Evolutionary conservation across 176 grass and related monocot species (phyloP), one percentile per base, ranked within the genome.

Genomic region (Otatea glauca): DNA sequence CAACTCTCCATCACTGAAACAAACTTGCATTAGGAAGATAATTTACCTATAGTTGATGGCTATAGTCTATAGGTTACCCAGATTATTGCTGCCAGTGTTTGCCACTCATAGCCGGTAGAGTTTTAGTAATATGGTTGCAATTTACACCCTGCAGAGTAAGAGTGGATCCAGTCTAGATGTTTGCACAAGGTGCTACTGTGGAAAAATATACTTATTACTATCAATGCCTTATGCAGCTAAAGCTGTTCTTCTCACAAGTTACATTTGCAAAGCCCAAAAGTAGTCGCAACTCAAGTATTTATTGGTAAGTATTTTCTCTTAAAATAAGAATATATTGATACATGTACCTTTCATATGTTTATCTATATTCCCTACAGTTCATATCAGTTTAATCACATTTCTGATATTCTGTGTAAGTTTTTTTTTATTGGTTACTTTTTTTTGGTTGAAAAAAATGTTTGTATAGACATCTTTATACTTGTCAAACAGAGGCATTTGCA

Each of bases 211-310:
- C 15, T 15, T 12, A 35, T 83, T 35, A 58, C 0, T 32, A 20
- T 20, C 44, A 70, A 3, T 66, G 41, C 11, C 56, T 69, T 81
- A 53, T 82, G 65, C 90, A 97, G 95, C 69, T 97, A 67, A 97
- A 94, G 69, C 18, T 97, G 47, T 97, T 97, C 82, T 97, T 94
- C 86, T 85, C 87, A 77, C 92, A 94, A 90, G 95, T 97, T 84
- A 97, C 92, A 49, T 94, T 97, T 93, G 91, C 92, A n/a, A 93
- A 94, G 72, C 92, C 95, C 18, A 97, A 97, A 69, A 92, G 92
- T 64, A 97, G 95, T 85, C 79, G 92, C 27, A 97, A 94, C 87
- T 94, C 92, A 74, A 98, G 92, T 58, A 98, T 98, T 12, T 58
- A 98, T 98, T 12, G 95, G 91, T 98, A 77, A 83, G 87, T 62